Conservation (phyloP, 2,329 filamentous ascomycete genomes). For the Uncinocarpus reesii region DNA sequence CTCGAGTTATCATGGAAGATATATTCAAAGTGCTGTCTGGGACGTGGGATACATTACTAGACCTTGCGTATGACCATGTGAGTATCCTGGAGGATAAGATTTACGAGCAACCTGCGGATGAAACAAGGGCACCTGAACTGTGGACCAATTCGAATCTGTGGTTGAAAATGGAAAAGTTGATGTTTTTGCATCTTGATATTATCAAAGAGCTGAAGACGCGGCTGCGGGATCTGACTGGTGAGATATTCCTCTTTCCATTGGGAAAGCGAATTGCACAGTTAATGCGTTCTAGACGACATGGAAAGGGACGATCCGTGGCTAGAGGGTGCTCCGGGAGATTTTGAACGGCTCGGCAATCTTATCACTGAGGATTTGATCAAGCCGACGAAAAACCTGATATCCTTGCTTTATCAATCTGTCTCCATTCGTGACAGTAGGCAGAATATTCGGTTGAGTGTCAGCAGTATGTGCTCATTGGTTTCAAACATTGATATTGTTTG, state of each 20-base stretch:
- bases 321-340: conserved; percentile 31
- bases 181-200: conserved; percentile 42
- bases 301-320: conserved; percentile 34
- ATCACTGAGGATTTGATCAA: conserved; percentile 44
- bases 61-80: conserved; percentile 40
- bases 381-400: conserved; percentile 41
- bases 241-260: conserved; percentile 5
- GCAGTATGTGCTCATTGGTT: conserved; percentile 34
- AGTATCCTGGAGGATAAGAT: conserved; percentile 43
- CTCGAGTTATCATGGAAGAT: conserved; percentile 42
- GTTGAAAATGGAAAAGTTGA: conserved; percentile 44
- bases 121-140: conserved; percentile 43
- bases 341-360: conserved; percentile 39
- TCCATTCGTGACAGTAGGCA: conserved; percentile 44
- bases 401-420: conserved; percentile 45
- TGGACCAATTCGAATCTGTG: conserved; percentile 44
- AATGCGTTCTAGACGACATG: conserved; percentile 18
- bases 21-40: conserved; percentile 40
- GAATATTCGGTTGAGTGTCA: conserved; percentile 40
- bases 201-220: conserved; percentile 38
- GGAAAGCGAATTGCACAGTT: conserved; percentile 6
- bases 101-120: conserved; percentile 46
- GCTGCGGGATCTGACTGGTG: conserved; percentile 34
- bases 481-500: not conserved
- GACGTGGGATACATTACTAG: conserved; percentile 40